Evolutionary conservation across 768 basidiomycete species (phyloP).

Genomic region (Exidia glandulosa): DNA sequence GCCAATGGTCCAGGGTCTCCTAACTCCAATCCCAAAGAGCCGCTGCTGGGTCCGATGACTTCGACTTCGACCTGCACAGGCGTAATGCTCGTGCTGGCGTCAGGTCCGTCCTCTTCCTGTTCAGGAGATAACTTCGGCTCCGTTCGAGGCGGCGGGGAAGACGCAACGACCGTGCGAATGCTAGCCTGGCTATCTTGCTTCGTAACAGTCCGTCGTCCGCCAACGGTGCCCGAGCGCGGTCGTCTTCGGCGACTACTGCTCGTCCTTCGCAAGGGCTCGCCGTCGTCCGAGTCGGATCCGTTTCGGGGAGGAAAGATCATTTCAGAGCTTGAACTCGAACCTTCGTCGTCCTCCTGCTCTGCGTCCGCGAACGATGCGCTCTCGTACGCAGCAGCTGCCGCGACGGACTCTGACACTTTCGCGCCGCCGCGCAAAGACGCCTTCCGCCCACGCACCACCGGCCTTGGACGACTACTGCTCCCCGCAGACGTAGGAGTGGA

Average conservation of each 20-base stretch:
- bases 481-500: neutral
- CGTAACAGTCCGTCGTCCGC: constrained; percentile 14
- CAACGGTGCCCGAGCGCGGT: constrained; percentile 1
- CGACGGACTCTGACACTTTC: neutral
- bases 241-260: too few species aligned
- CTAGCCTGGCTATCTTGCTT: constrained; percentile 55
- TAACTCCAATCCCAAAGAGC: neutral
- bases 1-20: neutral
- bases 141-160: neutral
- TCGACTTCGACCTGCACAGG: too few species aligned
- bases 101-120: neutral
- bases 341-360: neutral
- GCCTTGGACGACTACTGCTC: neutral
- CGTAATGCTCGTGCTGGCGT: neutral
- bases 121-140: neutral
- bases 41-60: neutral
- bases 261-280: neutral
- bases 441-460: neutral
- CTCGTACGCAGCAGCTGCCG: neutral
- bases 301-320: neutral
- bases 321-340: neutral
- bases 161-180: constrained; percentile 45
- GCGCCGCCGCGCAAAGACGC: neutral
- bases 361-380: neutral
- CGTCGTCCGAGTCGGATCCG: neutral